A percentile compares a stretch with the other conserved stretches of the same genome.
These are phyloP conservation scores for Cutaneotrichosporon cutaneum DNA, from an alignment of 1,284 basidiomycete genomes.

Conservation along the genomic window DNA sequence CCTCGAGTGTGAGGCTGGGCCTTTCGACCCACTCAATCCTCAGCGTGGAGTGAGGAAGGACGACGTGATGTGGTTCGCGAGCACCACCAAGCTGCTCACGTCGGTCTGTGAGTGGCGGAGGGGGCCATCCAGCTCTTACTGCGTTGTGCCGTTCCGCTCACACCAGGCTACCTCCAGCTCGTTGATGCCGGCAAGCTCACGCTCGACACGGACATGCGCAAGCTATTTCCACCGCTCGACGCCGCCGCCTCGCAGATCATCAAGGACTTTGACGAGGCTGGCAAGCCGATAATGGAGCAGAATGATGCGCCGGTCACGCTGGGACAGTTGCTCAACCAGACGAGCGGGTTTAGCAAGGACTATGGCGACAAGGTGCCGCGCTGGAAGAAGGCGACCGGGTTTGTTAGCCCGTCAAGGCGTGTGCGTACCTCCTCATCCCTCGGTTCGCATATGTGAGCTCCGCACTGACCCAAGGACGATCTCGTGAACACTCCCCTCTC, in stretches of 20 bases:
- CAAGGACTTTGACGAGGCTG: conserved; percentile 21
- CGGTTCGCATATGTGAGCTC: no score
- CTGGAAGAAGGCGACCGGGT: conserved; percentile 37
- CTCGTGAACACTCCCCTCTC: conserved; percentile 38
- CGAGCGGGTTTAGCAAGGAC: conserved; percentile 40
- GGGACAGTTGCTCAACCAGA: conserved; percentile 37
- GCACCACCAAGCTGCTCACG: conserved; percentile 41
- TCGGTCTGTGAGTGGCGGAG: conserved; percentile 26
- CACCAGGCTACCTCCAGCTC: conserved; percentile 33
- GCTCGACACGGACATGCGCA: conserved; percentile 31
- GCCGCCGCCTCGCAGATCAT: conserved; percentile 25
- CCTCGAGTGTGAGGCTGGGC: conserved; percentile 27
- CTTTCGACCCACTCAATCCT: conserved; percentile 29
- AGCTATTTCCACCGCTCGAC: conserved; percentile 26
- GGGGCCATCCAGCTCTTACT: no score
- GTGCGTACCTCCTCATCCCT: conserved; percentile 19
- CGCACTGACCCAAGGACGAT: conserved; percentile 29
- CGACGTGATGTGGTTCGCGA: conserved; percentile 42
- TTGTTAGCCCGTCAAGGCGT: conserved; percentile 41
- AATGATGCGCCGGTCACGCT: conserved; percentile 29
- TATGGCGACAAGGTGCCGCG: conserved; percentile 29
- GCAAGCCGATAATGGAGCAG: conserved; percentile 21
- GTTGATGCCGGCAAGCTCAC: conserved; percentile 34
- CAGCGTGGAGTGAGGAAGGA: conserved; percentile 3
- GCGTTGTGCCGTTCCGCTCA: no score